A percentile compares a stretch with the other conserved stretches of the same genome.
Conservation (phyloP, 2,329 filamentous ascomycete genomes). For the Hypoxylon sp. region DNA sequence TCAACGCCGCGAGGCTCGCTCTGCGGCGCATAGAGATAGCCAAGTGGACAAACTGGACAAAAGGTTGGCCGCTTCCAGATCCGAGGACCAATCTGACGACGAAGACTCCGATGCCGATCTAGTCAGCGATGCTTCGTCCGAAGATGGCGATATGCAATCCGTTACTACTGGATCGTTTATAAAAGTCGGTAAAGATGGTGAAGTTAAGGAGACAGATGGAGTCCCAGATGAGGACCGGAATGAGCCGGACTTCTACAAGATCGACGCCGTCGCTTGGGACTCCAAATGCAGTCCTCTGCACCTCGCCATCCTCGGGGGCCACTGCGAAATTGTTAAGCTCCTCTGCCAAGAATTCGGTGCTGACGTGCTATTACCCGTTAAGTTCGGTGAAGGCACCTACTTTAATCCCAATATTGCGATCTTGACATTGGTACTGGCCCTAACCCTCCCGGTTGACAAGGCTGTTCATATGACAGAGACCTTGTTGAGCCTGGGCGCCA, state of each 20-base stretch:
- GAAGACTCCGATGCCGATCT: slow-evolving; percentile 64
- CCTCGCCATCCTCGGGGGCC: slow-evolving; percentile 81
- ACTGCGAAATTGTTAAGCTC: slow-evolving; percentile 76
- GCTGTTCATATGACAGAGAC: slow-evolving; percentile 75
- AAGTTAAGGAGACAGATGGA: slow-evolving; percentile 57
- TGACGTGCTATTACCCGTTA: slow-evolving; percentile 81
- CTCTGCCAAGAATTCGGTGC: slow-evolving; percentile 82
- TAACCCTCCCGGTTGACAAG: slow-evolving; percentile 73
- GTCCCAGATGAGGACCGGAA: slow-evolving; percentile 70
- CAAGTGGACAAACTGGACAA: slow-evolving; percentile 37
- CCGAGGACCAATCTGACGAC: slow-evolving; percentile 54
- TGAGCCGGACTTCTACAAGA: slow-evolving; percentile 84
- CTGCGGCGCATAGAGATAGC: slow-evolving; percentile 49
- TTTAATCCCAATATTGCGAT: slow-evolving; percentile 71
- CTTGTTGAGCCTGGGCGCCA: slow-evolving; percentile 79
- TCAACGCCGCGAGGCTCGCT: slow-evolving; percentile 59
- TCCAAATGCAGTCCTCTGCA: slow-evolving; percentile 80
- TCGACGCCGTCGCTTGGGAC: slow-evolving; percentile 87
- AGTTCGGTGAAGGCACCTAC: slow-evolving; percentile 67
- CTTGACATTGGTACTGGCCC: slow-evolving; percentile 77
- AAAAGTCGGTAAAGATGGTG: slow-evolving; percentile 69
- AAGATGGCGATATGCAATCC: slow-evolving; percentile 66
- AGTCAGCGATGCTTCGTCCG: slow-evolving; percentile 63
- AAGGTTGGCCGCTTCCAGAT: slow-evolving; percentile 37
- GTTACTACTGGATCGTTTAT: slow-evolving; percentile 81